A percentile compares a stretch with the other conserved stretches of the same genome.
phyloP scores from a whole-genome alignment of 2,329 filamentous ascomycete species.

The Dactylellina parvicollis region DNA sequence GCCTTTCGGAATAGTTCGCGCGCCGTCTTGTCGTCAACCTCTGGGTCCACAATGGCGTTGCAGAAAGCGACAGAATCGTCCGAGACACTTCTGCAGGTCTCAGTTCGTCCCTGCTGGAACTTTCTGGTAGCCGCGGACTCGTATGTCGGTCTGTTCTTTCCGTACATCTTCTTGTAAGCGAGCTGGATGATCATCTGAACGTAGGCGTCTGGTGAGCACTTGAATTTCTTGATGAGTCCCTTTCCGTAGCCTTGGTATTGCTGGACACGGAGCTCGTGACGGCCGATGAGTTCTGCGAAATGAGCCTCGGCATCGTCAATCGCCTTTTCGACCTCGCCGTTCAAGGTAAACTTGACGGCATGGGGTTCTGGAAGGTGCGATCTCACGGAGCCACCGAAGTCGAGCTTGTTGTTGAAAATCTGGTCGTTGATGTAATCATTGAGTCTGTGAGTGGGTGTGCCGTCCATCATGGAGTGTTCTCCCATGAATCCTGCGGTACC shows the following conservation, averaged over 20 bases:
- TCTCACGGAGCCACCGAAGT: conserved; percentile 81
- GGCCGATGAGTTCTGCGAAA: conserved; percentile 81
- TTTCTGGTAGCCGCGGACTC: conserved; percentile 93
- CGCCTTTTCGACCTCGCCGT: conserved; percentile 76
- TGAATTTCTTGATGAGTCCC: conserved; percentile 99
- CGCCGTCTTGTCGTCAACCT: conserved; percentile 71
- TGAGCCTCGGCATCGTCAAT: conserved; percentile 81
- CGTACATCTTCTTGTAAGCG: conserved; percentile 98
- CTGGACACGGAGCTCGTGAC: conserved; percentile 92
- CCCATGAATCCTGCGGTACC: conserved; percentile 97
- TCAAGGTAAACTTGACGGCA: conserved; percentile 80
- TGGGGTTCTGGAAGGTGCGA: conserved; percentile 84
- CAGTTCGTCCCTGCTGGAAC: conserved; percentile 95
- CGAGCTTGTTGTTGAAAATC: conserved; percentile 93
- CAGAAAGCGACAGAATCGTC: conserved; percentile 93
- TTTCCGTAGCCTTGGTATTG: conserved; percentile 98
- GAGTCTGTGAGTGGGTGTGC: conserved; percentile 93
- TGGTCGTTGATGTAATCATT: conserved; percentile 93
- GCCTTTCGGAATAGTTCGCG: conserved; percentile 83
- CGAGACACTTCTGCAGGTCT: conserved; percentile 91
- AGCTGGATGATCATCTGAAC: conserved; percentile 99
- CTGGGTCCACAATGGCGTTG: conserved; percentile 79
- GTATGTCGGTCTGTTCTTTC: conserved; percentile 96
- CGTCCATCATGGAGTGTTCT: conserved; percentile 99
- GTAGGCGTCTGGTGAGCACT: conserved; percentile 95